phyloP scores from a whole-genome alignment of 805 yeast species.

The Yarrowia sp. region DNA sequence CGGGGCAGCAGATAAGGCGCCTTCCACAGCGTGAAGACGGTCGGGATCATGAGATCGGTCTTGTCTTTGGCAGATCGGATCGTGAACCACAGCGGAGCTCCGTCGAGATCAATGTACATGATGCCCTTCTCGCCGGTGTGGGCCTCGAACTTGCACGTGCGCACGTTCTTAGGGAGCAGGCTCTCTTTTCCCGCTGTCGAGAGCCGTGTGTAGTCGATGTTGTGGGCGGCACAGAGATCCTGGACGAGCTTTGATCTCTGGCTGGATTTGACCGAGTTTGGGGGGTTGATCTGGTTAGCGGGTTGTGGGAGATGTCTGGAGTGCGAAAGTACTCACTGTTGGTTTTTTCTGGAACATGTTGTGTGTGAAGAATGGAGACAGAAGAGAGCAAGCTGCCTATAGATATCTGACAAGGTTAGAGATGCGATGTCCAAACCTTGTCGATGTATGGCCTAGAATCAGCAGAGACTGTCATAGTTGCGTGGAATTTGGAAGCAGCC shows the following conservation, averaged over 20 bases:
- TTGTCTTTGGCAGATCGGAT: slow-evolving; percentile 39
- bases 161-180: slow-evolving; percentile 49
- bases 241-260: slow-evolving; percentile 58
- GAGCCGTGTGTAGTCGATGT: slow-evolving; percentile 36
- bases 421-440: background rate
- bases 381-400: background rate
- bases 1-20: slow-evolving; percentile 64
- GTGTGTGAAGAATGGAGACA: background rate
- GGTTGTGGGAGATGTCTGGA: no score
- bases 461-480: background rate
- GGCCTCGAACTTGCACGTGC: slow-evolving; percentile 59
- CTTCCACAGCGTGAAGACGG: slow-evolving; percentile 67
- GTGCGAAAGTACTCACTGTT: slow-evolving; percentile 42
- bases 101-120: slow-evolving; percentile 61
- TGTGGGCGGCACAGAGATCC: slow-evolving; percentile 44
- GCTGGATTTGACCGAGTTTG: slow-evolving; percentile 76
- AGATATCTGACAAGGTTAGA: background rate
- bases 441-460: background rate
- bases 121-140: slow-evolving; percentile 55
- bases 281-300: slow-evolving; percentile 53
- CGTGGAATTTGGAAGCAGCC: background rate
- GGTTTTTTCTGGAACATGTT: slow-evolving; percentile 43
- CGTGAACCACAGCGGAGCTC: slow-evolving; percentile 74
- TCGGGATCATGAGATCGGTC: slow-evolving; percentile 59
- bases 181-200: slow-evolving; percentile 33